Base-by-base conservation (phyloP, 2,329 filamentous ascomycete genomes). In the Aspergillus novofumigatus region DNA sequence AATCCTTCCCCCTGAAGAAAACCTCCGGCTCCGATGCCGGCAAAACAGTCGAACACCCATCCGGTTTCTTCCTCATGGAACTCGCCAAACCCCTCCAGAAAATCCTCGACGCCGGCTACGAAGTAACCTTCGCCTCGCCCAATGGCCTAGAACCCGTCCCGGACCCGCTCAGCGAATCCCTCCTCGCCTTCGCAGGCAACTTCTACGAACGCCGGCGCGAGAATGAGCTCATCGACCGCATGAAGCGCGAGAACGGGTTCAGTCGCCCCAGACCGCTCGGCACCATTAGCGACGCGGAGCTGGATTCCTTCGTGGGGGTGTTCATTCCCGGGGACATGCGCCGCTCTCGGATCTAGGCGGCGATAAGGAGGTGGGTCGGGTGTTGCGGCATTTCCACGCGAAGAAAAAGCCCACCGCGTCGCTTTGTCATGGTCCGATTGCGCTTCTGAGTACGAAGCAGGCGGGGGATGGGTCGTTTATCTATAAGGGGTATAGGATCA, bases 271-370 rank as follows among this genome's bases (percentile, higher is more conserved):
- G 69, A 10, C 68, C 69, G 4, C 77, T 80, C 52, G 62, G 60
- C 4, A 67, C 71, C 20, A 75, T 80, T 35, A 67, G 60, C n/a
- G 72, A 79, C 35, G 69, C 72, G 0, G 76, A 79, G 54, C 56
- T 80, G 45, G 59, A 70, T 28, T 61, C 62, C 0, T 80, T 74
- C 47, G 68, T 64, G 0, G 77, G 77, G 1, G 65, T 80, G 0
- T 78, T 80, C 52, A 75, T 80, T 17, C 78, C 78, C 0, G 77
- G 77, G 1, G 77, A 77, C 77, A 80, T 55, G 77, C 77, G 11
- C 77, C 78, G 3, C 61, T 80, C 41, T 57, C 63, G 1, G 77
- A 80, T 61, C 61, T 80, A 0, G 77, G 77, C 0, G 71, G 70
- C 17, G 69, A 80, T 55, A 54, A 67, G 3, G 76, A 80, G 2